Conservation (phyloP, 495 filamentous ascomycete genomes). For the Penicillium waksmanii region DNA sequence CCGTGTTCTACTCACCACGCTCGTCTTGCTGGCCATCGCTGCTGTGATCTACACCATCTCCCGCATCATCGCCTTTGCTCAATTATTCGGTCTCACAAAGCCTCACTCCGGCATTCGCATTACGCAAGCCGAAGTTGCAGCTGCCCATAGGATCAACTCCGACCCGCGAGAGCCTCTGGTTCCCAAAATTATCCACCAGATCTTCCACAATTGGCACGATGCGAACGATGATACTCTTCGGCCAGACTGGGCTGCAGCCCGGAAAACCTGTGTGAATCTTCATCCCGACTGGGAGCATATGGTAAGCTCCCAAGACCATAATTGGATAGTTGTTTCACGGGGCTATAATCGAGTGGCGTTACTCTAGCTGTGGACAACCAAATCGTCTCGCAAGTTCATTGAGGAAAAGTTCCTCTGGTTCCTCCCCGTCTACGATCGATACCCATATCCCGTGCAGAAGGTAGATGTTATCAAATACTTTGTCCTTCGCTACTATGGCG, state of each 20-base stretch:
- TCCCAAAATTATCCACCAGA: constrained; percentile 17
- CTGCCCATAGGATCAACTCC: background rate
- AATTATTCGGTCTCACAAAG: constrained; percentile 37
- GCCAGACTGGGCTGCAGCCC: constrained; percentile 11
- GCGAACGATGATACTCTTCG: constrained; percentile 9
- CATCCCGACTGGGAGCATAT: constrained; percentile 17
- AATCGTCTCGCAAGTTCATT: constrained; percentile 62
- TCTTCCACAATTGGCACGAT: constrained; percentile 16
- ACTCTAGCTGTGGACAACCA: constrained; percentile 67
- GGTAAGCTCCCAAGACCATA: background rate
- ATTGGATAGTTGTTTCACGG: background rate
- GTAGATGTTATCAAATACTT: constrained; percentile 75
- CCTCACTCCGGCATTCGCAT: constrained; percentile 46
- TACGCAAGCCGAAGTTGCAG: constrained; percentile 34
- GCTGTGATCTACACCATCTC: background rate
- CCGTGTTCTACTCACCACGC: background rate
- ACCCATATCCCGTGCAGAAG: constrained; percentile 67
- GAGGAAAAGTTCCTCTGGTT: constrained; percentile 66
- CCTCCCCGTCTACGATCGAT: constrained; percentile 64
- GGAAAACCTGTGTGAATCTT: constrained; percentile 10
- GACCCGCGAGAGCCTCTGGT: background rate
- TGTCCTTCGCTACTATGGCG: constrained; percentile 66
- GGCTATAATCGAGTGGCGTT: no score
- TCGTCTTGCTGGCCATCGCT: background rate
- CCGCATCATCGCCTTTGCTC: constrained; percentile 24